Conservation (phyloP, 192 early-diverging fungal species). For the Coemansia sp. region DNA sequence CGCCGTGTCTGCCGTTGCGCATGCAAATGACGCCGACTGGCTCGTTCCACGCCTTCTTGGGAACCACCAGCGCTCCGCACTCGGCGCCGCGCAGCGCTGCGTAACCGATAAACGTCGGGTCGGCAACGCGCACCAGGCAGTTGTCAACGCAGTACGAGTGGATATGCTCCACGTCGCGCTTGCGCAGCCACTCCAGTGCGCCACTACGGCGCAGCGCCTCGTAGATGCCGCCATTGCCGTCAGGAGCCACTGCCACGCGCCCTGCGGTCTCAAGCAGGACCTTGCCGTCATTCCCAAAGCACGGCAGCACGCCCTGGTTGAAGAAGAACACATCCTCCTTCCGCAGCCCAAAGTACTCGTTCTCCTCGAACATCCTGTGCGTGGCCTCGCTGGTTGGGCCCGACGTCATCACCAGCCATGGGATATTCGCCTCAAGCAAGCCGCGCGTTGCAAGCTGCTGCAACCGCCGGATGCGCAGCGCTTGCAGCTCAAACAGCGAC, state of each 20-base stretch:
- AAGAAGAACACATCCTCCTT: constrained; percentile 90
- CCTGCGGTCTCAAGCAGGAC: constrained; percentile 84
- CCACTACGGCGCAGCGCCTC: constrained; percentile 84
- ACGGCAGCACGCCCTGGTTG: constrained; percentile 94
- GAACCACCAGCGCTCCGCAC: constrained; percentile 94
- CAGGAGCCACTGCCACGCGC: constrained; percentile 78
- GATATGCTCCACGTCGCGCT: constrained; percentile 82
- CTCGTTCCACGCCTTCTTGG: constrained; percentile 84
- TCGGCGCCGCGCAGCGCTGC: constrained; percentile 85
- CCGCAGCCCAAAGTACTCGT: constrained; percentile 88
- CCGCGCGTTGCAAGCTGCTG: constrained; percentile 66
- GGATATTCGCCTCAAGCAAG: constrained; percentile 65
- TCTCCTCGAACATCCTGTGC: constrained; percentile 71
- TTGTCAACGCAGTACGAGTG: constrained; percentile 99
- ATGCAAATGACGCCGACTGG: constrained; percentile 95
- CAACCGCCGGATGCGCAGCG: constrained; percentile 85
- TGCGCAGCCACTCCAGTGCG: constrained; percentile 75
- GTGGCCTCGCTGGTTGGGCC: constrained; percentile 88
- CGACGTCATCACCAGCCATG: constrained; percentile 99
- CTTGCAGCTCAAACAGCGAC: constrained; percentile 92
- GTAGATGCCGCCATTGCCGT: constrained; percentile 96
- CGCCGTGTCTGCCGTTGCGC: constrained; percentile 76
- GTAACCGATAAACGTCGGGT: constrained; percentile 96
- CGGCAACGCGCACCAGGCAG: constrained; percentile 93
- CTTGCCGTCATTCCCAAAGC: constrained; percentile 90